Evolutionary conservation across 495 filamentous ascomycete species (phyloP).

Genomic region (Aspergillus indologenus): DNA sequence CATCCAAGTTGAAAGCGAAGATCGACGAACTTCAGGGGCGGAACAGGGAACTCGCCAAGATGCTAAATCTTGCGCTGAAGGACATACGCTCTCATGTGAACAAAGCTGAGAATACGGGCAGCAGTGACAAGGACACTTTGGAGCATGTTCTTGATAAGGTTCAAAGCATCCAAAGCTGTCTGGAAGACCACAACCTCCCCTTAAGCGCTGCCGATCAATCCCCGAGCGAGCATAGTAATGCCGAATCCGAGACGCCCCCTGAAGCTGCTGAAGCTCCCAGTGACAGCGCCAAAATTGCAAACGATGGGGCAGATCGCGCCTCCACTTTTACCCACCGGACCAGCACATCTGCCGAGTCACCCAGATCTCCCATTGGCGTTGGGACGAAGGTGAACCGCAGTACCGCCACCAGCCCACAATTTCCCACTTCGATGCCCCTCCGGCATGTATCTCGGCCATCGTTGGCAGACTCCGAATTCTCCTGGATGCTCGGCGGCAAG

Average conservation of each 20-base stretch:
- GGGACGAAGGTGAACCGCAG: neutral
- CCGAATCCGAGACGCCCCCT: constrained; percentile 1
- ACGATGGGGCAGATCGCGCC: constrained; percentile 5
- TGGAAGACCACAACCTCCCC: constrained; percentile 63
- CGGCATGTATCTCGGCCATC: constrained; percentile 18
- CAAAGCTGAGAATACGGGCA: constrained; percentile 52
- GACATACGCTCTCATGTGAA: constrained; percentile 54
- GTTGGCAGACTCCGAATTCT: constrained; percentile 82
- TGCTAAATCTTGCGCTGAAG: constrained; percentile 68
- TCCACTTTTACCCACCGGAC: constrained; percentile 3
- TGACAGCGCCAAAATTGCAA: constrained; percentile 3
- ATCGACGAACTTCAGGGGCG: constrained; percentile 59
- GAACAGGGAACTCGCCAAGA: constrained; percentile 67
- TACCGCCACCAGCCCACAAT: constrained; percentile 6
- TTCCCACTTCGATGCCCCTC: constrained; percentile 13
- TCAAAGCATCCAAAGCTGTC: constrained; percentile 73
- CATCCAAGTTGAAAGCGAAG: constrained; percentile 26
- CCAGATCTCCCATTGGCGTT: constrained; percentile 13
- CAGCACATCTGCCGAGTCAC: constrained; percentile 3
- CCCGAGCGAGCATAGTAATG: constrained; percentile 8
- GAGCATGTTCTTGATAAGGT: constrained; percentile 63
- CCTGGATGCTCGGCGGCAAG: constrained; percentile 85
- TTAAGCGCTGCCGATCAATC: constrained; percentile 17
- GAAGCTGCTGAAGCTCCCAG: neutral
- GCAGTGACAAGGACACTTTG: constrained; percentile 18